These are phyloP conservation scores for Magnusiomyces paraingens DNA, from an alignment of 1,139 yeast genomes.

Conservation along the genomic window DNA sequence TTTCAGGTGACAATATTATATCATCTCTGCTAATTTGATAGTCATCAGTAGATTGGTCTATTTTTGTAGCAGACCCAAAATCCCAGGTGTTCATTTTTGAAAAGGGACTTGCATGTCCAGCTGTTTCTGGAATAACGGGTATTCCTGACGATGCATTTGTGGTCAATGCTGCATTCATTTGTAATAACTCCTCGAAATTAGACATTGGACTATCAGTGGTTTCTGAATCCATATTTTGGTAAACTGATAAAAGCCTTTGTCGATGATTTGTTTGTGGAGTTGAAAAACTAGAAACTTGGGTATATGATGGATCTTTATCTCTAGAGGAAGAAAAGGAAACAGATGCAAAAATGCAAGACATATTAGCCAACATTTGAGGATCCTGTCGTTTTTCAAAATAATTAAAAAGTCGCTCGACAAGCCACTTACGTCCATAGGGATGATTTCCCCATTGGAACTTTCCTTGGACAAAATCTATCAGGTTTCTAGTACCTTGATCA, in stretches of 20 bases:
- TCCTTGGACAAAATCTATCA: not conserved
- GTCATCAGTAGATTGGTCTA: too few relatives aligned
- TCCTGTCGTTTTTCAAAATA: slow-evolving; percentile 63
- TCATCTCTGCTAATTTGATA: too few relatives aligned
- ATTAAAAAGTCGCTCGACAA: slow-evolving; percentile 54
- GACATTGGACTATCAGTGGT: not conserved
- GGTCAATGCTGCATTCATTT: not conserved
- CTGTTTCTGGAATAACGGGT: not conserved
- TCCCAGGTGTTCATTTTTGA: too few relatives aligned
- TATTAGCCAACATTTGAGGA: slow-evolving; percentile 85
- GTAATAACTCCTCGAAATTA: not conserved
- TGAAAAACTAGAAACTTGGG: too few relatives aligned
- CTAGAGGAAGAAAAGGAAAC: not conserved
- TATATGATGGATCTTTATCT: too few relatives aligned
- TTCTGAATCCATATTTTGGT: too few relatives aligned
- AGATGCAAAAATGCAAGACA: slow-evolving; percentile 55
- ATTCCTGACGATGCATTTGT: not conserved
- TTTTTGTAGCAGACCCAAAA: too few relatives aligned
- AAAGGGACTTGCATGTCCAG: not conserved
- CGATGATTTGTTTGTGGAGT: too few relatives aligned
- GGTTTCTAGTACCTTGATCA: not conserved
- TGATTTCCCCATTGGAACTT: slow-evolving; percentile 63
- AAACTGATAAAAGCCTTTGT: too few relatives aligned
- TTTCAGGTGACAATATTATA: slow-evolving; percentile 22
- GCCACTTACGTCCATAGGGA: slow-evolving; percentile 73